phyloP scores from a whole-genome alignment of 805 yeast genomes.

The Cyberlindnera sargentensis region DNA sequence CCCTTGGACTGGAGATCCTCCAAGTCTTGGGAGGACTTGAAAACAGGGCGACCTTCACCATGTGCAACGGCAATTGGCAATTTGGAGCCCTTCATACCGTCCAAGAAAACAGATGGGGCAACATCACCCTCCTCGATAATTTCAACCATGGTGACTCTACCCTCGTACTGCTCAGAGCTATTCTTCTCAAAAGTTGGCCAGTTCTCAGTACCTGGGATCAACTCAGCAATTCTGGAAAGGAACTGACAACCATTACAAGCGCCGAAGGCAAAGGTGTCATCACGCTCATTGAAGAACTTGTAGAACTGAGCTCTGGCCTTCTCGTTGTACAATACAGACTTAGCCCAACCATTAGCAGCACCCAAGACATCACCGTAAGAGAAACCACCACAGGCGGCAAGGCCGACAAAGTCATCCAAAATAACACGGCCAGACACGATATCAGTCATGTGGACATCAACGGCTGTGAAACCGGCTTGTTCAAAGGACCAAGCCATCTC shows the following conservation, averaged over 20 bases:
- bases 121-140: slow-evolving; percentile 48
- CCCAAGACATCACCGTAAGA: slow-evolving; percentile 98
- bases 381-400: slow-evolving; percentile 99
- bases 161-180: slow-evolving; percentile 91
- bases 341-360: slow-evolving; percentile 99
- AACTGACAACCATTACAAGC: slow-evolving; percentile 99
- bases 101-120: slow-evolving; percentile 58
- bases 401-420: slow-evolving; percentile 76
- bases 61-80: slow-evolving; percentile 98
- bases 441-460: slow-evolving; percentile 97
- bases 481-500: slow-evolving; percentile 98
- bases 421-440: slow-evolving; percentile 65
- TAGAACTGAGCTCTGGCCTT: slow-evolving; percentile 68
- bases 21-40: slow-evolving; percentile 40
- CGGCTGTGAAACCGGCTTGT: slow-evolving; percentile 89
- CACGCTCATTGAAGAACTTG: slow-evolving; percentile 76
- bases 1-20: slow-evolving; percentile 43
- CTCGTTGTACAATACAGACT: slow-evolving; percentile 82
- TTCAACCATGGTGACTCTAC: slow-evolving; percentile 87
- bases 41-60: slow-evolving; percentile 93
- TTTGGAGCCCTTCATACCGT: slow-evolving; percentile 88
- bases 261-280: slow-evolving; percentile 93
- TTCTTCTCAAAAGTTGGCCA: slow-evolving; percentile 97
- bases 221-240: slow-evolving; percentile 72
- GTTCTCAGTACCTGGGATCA: slow-evolving; percentile 88